These are phyloP conservation scores for Cubamyces lactineus DNA, from an alignment of 768 basidiomycete genomes.

Conservation along the genomic window DNA sequence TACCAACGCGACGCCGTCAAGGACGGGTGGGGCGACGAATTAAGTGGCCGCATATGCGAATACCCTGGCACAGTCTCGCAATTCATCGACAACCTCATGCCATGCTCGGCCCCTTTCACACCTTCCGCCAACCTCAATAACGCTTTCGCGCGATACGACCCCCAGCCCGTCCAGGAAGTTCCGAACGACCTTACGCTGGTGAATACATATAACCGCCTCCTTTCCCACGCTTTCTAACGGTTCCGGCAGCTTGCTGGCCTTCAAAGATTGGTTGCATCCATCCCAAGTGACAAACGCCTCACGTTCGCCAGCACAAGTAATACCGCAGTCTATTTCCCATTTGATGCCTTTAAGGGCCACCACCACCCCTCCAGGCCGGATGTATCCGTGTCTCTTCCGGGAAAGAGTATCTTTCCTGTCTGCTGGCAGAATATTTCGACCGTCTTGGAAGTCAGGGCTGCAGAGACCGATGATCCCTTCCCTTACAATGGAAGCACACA, in stretches of 20 bases:
- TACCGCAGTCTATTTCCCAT: not conserved
- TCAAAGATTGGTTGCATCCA: not conserved
- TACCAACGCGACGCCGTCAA: not conserved
- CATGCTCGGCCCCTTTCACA: not conserved
- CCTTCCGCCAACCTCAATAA: not conserved
- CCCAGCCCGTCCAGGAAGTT: not conserved
- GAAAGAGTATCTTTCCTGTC: not conserved
- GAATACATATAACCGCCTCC: not conserved
- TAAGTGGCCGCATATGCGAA: not conserved
- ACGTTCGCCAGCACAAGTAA: not conserved
- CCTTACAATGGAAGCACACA: not conserved
- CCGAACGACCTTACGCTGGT: not conserved
- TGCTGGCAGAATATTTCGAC: constrained; percentile 13
- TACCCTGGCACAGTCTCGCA: not conserved
- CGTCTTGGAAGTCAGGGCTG: constrained; percentile 14
- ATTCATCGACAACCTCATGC: not conserved
- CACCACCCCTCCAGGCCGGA: constrained; percentile 9
- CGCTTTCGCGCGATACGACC: not conserved
- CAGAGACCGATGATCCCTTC: not conserved
- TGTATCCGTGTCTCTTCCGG: constrained; percentile 9
- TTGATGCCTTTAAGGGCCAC: not conserved
- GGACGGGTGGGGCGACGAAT: constrained; percentile 2
- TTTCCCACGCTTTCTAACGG: too few relatives aligned
- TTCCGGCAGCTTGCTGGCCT: constrained; percentile 1
- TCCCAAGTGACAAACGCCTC: not conserved